Conservation (phyloP, 345 rosid species). For the Zanthoxylum bungeanum region DNA sequence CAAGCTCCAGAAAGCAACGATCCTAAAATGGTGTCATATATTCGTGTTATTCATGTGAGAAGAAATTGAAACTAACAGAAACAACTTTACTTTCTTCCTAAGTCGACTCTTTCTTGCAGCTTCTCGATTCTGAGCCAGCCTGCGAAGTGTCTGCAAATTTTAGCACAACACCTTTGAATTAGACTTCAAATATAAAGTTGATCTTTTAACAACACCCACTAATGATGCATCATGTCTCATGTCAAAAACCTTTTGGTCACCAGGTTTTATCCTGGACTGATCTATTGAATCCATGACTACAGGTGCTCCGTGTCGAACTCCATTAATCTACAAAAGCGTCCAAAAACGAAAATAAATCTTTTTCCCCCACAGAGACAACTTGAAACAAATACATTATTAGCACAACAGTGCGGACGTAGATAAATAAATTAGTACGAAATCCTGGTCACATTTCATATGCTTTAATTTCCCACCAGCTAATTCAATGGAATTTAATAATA, state of each 20-base stretch:
- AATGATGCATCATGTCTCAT: not conserved
- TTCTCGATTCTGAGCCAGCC: constrained; percentile 95
- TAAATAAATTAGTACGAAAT: not conserved
- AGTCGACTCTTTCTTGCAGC: constrained; percentile 93
- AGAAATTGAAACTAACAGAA: not conserved
- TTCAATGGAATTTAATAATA: not conserved
- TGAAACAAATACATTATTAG: not conserved
- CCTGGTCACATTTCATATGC: not conserved
- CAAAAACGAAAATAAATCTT: not conserved
- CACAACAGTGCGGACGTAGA: not conserved
- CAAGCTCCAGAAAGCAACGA: not conserved
- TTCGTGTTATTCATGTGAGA: not conserved
- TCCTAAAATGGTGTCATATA: not conserved
- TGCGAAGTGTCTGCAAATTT: constrained; percentile 53
- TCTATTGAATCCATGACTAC: constrained; percentile 55
- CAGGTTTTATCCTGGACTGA: constrained; percentile 48
- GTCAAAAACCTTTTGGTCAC: constrained; percentile 62
- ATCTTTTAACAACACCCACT: not conserved
- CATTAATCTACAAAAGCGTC: constrained; percentile 36
- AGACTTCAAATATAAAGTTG: not conserved
- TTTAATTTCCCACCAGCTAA: not conserved
- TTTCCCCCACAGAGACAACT: not conserved
- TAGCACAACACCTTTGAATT: not conserved
- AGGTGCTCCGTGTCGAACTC: constrained; percentile 40
- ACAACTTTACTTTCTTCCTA: constrained; percentile 69